Base-by-base conservation (phyloP, 139 green algal species). In the Chlamydomonas applanata region DNA sequence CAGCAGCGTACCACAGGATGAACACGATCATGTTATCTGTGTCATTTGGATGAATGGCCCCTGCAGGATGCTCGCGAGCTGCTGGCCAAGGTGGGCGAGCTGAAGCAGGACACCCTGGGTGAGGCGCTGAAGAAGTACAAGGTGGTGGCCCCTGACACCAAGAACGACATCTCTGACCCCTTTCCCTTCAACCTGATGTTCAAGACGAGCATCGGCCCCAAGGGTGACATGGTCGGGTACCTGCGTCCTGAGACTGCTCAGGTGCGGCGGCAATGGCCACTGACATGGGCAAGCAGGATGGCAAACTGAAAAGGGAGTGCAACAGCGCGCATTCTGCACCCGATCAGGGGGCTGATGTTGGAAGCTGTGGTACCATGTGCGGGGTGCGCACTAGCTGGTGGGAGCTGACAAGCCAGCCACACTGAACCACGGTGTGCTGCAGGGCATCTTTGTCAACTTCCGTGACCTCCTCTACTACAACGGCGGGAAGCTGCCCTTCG, bases 111-210 rank as follows among this genome's bases (percentile, higher is more conserved):
- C 20, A 74, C 87, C 67, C 88, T 99, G 74, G 91, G 86, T 34
- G 83, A 60, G 1, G 86, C 87, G 34, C 84, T 99, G 57, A 91
- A 61, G 74, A 73, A 89, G 35, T 98, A 92, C 73, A 86, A 78
- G 56, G 88, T 97, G 34, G 85, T 62, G 45, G 82, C 94, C 0
- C 96, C 96, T 1, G 96, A 98, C 68, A 99, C 96, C 49, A 88
- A 88, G 44, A 99, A 99, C 83, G 93, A 93, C 63, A 89, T 99
- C 54, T 89, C 79, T 9, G 73, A 80, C 3, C 95, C 96, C 44
- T 98, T 97, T 86, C 88, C 95, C 56, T 99, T 99, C 91, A 99
- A 99, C 87, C 90, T 99, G 17, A 99, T 99, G 96, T 99, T 99
- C 80, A 86, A 87, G 77, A 97, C 92, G 1, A 89, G 79, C 79